These are phyloP conservation scores for Aspergillus sp. DNA, from an alignment of 2,329 filamentous ascomycete genomes.

Conservation along the genomic window DNA sequence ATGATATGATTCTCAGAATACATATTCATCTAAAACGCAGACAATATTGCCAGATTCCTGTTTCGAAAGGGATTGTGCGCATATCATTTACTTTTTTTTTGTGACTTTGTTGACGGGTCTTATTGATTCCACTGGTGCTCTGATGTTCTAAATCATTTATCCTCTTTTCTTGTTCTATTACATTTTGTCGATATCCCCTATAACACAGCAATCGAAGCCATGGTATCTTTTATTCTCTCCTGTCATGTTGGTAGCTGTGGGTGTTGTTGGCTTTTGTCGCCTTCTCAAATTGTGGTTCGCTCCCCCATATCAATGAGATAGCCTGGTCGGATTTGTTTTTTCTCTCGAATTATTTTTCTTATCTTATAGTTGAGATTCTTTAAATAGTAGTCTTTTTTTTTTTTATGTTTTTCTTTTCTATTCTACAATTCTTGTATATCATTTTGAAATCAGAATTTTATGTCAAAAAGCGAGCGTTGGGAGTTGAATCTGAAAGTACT, in stretches of 20 bases:
- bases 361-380: constrained; percentile 6
- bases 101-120: too few species aligned
- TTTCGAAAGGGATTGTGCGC: constrained; percentile 6
- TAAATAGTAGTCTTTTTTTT: constrained; percentile 5
- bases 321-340: constrained; percentile 1
- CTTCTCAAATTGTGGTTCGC: not conserved
- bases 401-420: constrained; percentile 6
- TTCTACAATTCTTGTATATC: constrained; percentile 11
- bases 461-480: too few species aligned
- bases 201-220: not conserved
- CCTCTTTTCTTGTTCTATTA: constrained; percentile 10
- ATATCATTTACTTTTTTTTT: not conserved
- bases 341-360: not conserved
- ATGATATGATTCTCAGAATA: constrained; percentile 7
- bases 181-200: not conserved
- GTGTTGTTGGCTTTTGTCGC: not conserved
- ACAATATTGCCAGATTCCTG: too few species aligned
- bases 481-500: not conserved
- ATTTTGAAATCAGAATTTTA: constrained; percentile 2
- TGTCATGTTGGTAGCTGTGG: constrained; percentile 3
- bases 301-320: not conserved
- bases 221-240: not conserved
- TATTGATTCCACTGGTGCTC: too few species aligned
- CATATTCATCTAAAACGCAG: constrained; percentile 1
- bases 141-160: constrained; percentile 8